Percentiles rank a stretch among this genome's conserved stretches.
phyloP scores from a whole-genome alignment of 1,139 yeast species.

The Geotrichum citri-aurantii region DNA sequence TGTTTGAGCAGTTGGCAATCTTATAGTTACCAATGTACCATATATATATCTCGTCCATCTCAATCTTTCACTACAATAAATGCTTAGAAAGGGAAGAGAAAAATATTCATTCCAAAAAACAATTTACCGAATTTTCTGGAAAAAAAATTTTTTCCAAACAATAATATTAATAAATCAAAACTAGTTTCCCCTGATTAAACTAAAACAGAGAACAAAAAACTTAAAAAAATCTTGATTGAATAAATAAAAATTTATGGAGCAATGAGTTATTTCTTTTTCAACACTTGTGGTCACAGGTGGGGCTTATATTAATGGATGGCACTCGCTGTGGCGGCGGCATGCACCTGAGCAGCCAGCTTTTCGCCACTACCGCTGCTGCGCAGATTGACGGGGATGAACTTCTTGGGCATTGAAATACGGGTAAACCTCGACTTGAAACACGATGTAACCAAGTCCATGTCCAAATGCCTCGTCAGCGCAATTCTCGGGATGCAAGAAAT shows the following conservation, averaged over 20 bases:
- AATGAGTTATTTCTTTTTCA: not conserved
- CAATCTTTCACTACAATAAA: no score
- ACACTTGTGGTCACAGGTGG: not conserved
- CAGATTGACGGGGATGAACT: slow-evolving; percentile 37
- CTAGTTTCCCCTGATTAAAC: no score
- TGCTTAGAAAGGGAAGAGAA: no score
- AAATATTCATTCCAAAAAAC: no score
- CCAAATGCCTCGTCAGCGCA: slow-evolving; percentile 86
- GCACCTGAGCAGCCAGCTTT: not conserved
- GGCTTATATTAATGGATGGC: not conserved
- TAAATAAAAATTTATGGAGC: no score
- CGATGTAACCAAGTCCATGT: slow-evolving; percentile 81
- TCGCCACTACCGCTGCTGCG: slow-evolving; percentile 3
- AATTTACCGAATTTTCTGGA: no score
- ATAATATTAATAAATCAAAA: no score
- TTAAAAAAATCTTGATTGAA: no score
- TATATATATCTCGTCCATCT: no score
- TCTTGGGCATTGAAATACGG: slow-evolving; percentile 82
- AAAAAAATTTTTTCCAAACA: no score
- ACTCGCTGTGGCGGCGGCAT: not conserved
- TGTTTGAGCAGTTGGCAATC: slow-evolving; percentile 58
- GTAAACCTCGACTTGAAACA: slow-evolving; percentile 75
- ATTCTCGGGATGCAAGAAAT: slow-evolving; percentile 92
- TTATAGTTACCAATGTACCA: no score
- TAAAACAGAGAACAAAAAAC: no score